Base-by-base conservation (phyloP, 1,284 basidiomycete genomes). In the Inonotus obliquus region DNA sequence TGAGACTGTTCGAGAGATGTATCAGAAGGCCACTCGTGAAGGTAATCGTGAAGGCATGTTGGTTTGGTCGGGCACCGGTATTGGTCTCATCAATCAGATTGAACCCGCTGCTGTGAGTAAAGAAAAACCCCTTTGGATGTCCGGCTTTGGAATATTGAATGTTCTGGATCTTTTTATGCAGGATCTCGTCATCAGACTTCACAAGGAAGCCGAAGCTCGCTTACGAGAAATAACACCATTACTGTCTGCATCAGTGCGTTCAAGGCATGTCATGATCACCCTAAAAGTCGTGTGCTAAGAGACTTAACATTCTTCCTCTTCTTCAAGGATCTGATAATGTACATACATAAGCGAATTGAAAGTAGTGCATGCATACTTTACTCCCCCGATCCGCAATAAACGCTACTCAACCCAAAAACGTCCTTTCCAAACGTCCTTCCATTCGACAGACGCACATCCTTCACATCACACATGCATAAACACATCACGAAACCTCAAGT, bases 61-160 rank as follows among this genome's bases (percentile, higher is more conserved):
- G 17, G 76, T 84, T n/a, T 91, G 89, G 88, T 81, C 85, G 21
- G 89, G 90, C 21, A 78, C 81, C 57, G 83, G 86, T 38, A 81
- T 89, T 57, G 83, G 81, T n/a, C 74, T 82, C 56, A 78, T 88
- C 73, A 76, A 75, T 35, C 74, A 78, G 62, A 75, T 83, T 62
- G 79, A 81, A 69, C 73, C 80, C 41, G 85, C 86, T 7, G 78
- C 81, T 77, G 88, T 87, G 61, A 66, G 76, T 66, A 17, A 41
- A 41, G 45, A n/a, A n/a, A n/a, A n/a, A n/a, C n/a, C n/a, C n/a
- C n/a, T 53, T 55, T 39, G 52, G 62, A 60, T 47, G 41, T 48
- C 35, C 41, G 7, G 17, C 41, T 44, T 44, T 39, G 11, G 17
- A 13, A 4, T 35, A 23, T 29, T 32, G n/a, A 27, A 7, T 41